Evolutionary conservation across 192 early-diverging fungal species (phyloP), one percentile per base, ranked within the genome.

Genomic region (Gryganskiella cystojenkinii): DNA sequence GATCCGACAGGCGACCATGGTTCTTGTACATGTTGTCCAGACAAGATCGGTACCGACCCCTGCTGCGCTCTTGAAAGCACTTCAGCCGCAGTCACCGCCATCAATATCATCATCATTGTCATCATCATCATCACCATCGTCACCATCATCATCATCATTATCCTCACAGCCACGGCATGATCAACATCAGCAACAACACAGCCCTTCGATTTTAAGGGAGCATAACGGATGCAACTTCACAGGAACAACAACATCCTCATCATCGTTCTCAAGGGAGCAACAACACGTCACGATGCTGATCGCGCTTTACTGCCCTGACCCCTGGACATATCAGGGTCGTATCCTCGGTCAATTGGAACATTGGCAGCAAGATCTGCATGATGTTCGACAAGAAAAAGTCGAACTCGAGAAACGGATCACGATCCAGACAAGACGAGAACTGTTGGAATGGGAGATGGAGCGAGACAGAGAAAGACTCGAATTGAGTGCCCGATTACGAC

Each of bases 11-110:
- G 33, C 59, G 10, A 63, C 69, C 2, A 43, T 57, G 10, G 61
- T 71, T 10, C 24, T 71, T 50, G 55, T 37, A 6, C 69, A 71
- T 57, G 60, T 71, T 31, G 61, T 71, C 28, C 61, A 71, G 27
- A 64, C 61, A 25, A 55, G 15, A 42, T 46, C 51, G 3, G 68
- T 70, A 14, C 68, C 68, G 3, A 70, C 43, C 34, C 68, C 68
- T 3, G 1, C 68, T 8, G 59, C 51, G 6, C 47, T 69, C 4
- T 40, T 60, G 17, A 28, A 27, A 28, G 31, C 45, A 34, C 37
- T 62, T 17, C 62, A 53, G 6, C 35, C 20, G 37, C 2, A n/a
- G 14, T 24, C 58, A 30, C 15, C 13, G 10, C 3, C 58, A 46
- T 37, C 44, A 13, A 27, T 24, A 0, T 20, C 24, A 14, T 50